Percentiles rank a stretch among this genome's conserved stretches.
phyloP scores from a whole-genome alignment of 2,329 filamentous ascomycete species.

The Penicillium sp. region DNA sequence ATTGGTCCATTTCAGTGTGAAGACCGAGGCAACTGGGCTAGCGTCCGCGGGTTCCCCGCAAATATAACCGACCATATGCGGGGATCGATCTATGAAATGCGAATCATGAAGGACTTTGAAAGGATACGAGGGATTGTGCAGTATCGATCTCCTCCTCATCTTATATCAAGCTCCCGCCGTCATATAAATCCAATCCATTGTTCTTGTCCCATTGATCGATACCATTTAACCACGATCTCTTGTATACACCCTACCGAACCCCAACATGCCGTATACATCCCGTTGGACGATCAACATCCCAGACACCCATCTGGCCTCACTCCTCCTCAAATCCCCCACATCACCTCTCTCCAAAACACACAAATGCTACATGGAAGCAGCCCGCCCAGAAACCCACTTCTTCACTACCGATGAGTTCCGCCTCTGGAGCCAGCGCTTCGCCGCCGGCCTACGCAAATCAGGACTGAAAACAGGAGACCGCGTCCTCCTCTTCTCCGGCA shows the following conservation, averaged over 20 bases:
- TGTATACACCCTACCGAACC: conserved; percentile 22
- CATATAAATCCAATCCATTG: not conserved
- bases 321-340: conserved; percentile 53
- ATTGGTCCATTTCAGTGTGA: not conserved
- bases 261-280: conserved; percentile 52
- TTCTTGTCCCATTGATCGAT: not conserved
- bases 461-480: conserved; percentile 68
- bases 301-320: conserved; percentile 39
- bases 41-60: conserved; percentile 19
- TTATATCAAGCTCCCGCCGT: not conserved
- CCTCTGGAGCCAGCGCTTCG: conserved; percentile 69
- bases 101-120: not conserved
- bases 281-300: conserved; percentile 51
- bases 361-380: conserved; percentile 61
- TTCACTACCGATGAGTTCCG: conserved; percentile 66
- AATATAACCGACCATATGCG: conserved; percentile 17
- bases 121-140: not conserved
- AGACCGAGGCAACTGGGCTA: conserved; percentile 1
- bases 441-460: conserved; percentile 62
- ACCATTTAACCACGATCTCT: not conserved
- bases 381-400: conserved; percentile 64
- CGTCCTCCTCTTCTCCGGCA: conserved; percentile 70
- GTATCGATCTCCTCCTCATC: too few species aligned
- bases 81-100: conserved; percentile 1
- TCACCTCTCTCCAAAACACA: conserved; percentile 47